Base-by-base conservation (phyloP, 176 grass and related monocot species). In the Bolboschoenus planiculmis region DNA sequence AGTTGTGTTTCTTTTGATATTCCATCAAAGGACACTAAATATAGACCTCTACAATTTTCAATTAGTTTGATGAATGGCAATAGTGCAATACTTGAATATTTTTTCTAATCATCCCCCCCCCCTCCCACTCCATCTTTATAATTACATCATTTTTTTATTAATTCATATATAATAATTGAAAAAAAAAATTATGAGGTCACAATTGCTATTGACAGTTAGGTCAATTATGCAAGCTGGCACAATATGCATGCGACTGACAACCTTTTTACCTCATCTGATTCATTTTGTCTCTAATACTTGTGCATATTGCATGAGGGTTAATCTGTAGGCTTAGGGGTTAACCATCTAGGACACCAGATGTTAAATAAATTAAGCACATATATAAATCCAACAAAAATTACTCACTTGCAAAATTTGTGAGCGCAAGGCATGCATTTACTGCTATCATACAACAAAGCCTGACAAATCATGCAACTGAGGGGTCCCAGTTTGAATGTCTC, bases 351-450 rank as follows among this genome's bases (percentile, higher is more conserved):
- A 74, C 10, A 29, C 0, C n/a, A 27, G 10, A 27, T 74, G 40
- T 15, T 40, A 29, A n/a, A 74, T 29, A 53, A 53, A 77, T 9
- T 18, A 33, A 33, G 24, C 72, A 77, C 72, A 53, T 7, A 31
- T 30, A 30, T 27, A 82, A 21, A 3, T 44, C 40, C 26, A 84
- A 31, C 11, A 48, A 15, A 61, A 72, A 15, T 10, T 35, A 87
- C 82, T 7, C 78, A 99, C 96, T 87, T 95, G 96, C 96, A 95
- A 85, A 95, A 98, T 85, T 95, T 98, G 81, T 99, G 92, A 11
- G 89, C 57, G 27, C 96, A 99, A 1, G 96, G 92, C 43, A 53
- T 68, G 80, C 96, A 99, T 84, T 91, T 91, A 85, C 96, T 93
- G 74, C 88, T 95, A 46, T 93, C 79, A 68, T 88, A 87, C 65